A percentile compares a stretch with the other conserved stretches of the same genome.
Conservation (phyloP, 2,329 filamentous ascomycete genomes). For the Aspergillus uvarum region DNA sequence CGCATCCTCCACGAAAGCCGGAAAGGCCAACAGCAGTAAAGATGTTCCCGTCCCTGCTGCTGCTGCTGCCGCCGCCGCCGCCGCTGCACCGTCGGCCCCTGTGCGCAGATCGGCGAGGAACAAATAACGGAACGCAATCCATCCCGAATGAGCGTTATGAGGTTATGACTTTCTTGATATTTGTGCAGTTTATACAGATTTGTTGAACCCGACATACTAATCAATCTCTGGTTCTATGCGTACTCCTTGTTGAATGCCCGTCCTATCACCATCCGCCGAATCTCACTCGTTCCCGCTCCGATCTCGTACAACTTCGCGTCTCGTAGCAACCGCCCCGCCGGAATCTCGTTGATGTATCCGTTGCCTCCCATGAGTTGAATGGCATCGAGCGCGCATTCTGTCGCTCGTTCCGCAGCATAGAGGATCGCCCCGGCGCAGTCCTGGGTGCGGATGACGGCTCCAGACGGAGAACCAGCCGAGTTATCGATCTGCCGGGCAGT, state of each 20-base stretch:
- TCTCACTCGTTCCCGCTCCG: constrained; percentile 91
- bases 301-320: constrained; percentile 89
- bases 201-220: constrained; percentile 7
- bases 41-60: neutral
- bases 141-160: constrained; percentile 17
- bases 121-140: constrained; percentile 17
- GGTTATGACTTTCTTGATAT: constrained; percentile 7
- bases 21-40: constrained; percentile 1
- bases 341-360: constrained; percentile 95
- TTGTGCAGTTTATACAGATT: constrained; percentile 4
- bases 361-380: constrained; percentile 93
- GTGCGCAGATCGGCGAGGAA: constrained; percentile 32
- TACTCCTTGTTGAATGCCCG: constrained; percentile 88
- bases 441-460: constrained; percentile 67
- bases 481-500: constrained; percentile 81
- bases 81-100: constrained; percentile 19
- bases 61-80: too few species aligned
- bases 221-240: constrained; percentile 30
- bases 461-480: constrained; percentile 46
- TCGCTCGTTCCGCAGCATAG: constrained; percentile 84
- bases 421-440: constrained; percentile 94
- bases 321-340: constrained; percentile 78
- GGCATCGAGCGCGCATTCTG: constrained; percentile 80
- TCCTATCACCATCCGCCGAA: constrained; percentile 91
- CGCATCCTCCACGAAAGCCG: constrained; percentile 22